phyloP scores from a whole-genome alignment of 2,329 filamentous ascomycete species.

The Cadophora malorum region DNA sequence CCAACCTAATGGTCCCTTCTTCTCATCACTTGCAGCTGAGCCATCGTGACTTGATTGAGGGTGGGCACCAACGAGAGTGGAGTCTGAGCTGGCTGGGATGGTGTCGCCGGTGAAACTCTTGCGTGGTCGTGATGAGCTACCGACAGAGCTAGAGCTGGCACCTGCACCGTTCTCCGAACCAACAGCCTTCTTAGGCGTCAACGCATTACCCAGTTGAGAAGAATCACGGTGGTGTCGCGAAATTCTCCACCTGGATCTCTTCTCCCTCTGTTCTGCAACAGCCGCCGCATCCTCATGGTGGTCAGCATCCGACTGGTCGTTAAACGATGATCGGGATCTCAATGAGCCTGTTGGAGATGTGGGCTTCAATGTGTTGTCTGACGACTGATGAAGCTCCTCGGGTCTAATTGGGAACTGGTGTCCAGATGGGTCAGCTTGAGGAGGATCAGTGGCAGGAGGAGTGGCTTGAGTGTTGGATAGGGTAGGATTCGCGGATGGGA shows the following conservation, averaged over 20 bases:
- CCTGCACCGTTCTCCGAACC: constrained; percentile 69
- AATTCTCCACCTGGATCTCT: constrained; percentile 75
- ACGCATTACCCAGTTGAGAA: constrained; percentile 48
- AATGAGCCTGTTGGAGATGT: constrained; percentile 79
- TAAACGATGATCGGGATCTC: constrained; percentile 67
- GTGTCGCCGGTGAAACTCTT: constrained; percentile 54
- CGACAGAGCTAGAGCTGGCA: constrained; percentile 71
- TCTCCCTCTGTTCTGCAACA: constrained; percentile 69
- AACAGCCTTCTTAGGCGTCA: constrained; percentile 55
- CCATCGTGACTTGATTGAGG: constrained; percentile 46
- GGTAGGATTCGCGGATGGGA: constrained; percentile 34
- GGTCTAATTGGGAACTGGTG: constrained; percentile 33
- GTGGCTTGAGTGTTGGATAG: constrained; percentile 36
- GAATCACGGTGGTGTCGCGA: constrained; percentile 66
- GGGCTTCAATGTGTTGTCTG: constrained; percentile 59
- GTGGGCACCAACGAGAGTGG: constrained; percentile 36
- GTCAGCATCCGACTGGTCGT: constrained; percentile 83
- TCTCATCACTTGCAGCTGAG: constrained; percentile 45
- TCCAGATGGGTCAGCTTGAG: constrained; percentile 34
- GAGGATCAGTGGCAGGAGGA: constrained; percentile 38
- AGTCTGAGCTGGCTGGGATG: constrained; percentile 43
- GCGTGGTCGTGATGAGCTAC: constrained; percentile 59
- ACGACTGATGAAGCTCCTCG: constrained; percentile 37
- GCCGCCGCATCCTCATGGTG: constrained; percentile 65
- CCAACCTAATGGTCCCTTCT: constrained; percentile 68